Percentiles rank a stretch among this genome's conserved stretches.
Conservation (phyloP, 139 green algal species). For the Parachlorella kessleri region DNA sequence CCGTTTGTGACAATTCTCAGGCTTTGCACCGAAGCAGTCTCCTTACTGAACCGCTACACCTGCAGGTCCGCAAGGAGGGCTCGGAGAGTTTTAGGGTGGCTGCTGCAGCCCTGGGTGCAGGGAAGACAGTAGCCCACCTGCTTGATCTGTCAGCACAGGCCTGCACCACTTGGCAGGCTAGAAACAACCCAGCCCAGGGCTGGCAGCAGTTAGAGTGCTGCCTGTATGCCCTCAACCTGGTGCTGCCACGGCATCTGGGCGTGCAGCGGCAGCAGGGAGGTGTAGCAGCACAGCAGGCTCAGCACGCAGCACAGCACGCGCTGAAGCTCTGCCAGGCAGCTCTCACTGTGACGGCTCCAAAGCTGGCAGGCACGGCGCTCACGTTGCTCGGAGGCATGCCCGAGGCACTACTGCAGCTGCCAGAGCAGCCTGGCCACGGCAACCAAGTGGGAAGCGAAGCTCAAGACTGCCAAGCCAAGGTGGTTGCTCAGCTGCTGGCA, state of each 20-base stretch:
- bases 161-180: background rate
- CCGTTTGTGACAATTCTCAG: background rate
- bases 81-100: conserved; percentile 44
- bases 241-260: conserved; percentile 40
- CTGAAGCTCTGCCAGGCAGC: background rate
- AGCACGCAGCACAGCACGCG: background rate
- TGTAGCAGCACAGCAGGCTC: background rate
- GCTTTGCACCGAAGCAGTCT: background rate
- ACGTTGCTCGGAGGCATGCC: conserved; percentile 63
- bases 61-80: conserved; percentile 61
- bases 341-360: conserved; percentile 24
- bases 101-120: background rate
- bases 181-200: background rate
- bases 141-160: conserved; percentile 21
- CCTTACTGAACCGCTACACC: background rate
- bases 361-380: conserved; percentile 68
- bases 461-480: no score
- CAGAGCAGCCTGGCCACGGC: background rate
- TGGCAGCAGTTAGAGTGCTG: conserved; percentile 51
- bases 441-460: no score
- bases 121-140: conserved; percentile 17
- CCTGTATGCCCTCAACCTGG: conserved; percentile 67
- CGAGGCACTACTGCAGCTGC: conserved; percentile 37
- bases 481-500: background rate
- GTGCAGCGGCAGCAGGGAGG: conserved; percentile 29